Percentiles rank a stretch among this genome's conserved stretches.
phyloP scores from a whole-genome alignment of 306 rosid species.

The Cucurbita maxima region DNA sequence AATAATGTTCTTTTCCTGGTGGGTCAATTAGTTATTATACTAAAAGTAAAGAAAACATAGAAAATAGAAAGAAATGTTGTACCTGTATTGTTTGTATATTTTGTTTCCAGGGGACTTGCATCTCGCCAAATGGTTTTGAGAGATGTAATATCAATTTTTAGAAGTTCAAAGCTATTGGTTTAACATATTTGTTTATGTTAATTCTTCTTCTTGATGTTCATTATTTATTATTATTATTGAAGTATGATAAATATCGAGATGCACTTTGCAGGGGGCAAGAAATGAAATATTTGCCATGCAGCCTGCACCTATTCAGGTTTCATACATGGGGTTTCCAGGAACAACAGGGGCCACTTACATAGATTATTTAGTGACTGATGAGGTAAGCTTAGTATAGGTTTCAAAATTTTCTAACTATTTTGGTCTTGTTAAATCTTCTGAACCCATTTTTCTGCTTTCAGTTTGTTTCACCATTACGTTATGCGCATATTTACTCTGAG shows the following conservation, averaged over 20 bases:
- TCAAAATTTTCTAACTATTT: neutral
- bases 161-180: neutral
- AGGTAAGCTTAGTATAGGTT: conserved; percentile 26
- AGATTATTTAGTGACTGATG: conserved; percentile 83
- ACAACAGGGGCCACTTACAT: conserved; percentile 89
- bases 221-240: neutral
- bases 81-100: neutral
- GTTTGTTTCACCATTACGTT: conserved; percentile 81
- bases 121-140: neutral
- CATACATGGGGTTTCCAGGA: conserved; percentile 99
- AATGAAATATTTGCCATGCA: conserved; percentile 90
- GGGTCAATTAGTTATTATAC: neutral
- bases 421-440: neutral
- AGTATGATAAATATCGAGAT: neutral
- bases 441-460: conserved; percentile 17
- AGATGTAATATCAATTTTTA: neutral
- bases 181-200: neutral
- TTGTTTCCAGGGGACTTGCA: neutral
- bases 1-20: neutral
- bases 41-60: neutral
- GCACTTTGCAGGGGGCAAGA: conserved; percentile 68
- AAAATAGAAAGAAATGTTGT: neutral
- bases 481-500: conserved; percentile 79
- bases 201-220: neutral
- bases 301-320: conserved; percentile 97